phyloP scores from a whole-genome alignment of 306 rosid genomes.

The Casuarina equisetifolia region DNA sequence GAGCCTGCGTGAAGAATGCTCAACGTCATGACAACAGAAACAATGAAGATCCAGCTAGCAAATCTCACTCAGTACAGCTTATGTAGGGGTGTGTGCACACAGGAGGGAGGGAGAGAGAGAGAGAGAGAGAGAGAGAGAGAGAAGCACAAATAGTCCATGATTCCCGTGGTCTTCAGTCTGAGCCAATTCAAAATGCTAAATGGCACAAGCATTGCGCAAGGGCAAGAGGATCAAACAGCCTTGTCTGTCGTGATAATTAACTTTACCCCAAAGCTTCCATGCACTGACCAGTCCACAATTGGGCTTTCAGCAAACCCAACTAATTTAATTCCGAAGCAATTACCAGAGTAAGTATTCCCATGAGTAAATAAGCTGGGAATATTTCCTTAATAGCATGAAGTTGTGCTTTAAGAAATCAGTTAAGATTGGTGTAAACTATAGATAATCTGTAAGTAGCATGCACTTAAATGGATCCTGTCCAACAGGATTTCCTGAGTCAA shows the following conservation, averaged over 20 bases:
- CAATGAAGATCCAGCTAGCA: slow-evolving; percentile 17
- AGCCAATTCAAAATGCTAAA: neutral
- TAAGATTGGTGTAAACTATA: slow-evolving; percentile 3
- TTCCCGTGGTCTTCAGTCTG: neutral
- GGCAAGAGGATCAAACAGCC: neutral
- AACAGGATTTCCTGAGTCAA: slow-evolving; percentile 1
- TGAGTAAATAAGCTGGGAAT: neutral
- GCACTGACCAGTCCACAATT: neutral
- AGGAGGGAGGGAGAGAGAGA: neutral
- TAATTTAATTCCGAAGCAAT: neutral
- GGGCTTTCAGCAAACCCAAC: neutral
- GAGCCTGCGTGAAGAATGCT: slow-evolving; percentile 57
- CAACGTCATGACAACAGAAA: slow-evolving; percentile 18
- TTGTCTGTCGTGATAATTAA: neutral
- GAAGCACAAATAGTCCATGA: neutral
- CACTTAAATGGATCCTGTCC: neutral
- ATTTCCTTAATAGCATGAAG: neutral
- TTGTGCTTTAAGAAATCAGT: neutral
- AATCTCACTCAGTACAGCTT: neutral
- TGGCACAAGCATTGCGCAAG: neutral
- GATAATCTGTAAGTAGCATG: neutral
- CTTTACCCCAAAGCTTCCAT: neutral
- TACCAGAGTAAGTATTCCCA: neutral
- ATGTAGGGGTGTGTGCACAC: too few relatives aligned
- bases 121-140: neutral